Evolutionary conservation across 345 rosid genomes (phyloP).

Genomic region (Kernera saxatilis): DNA sequence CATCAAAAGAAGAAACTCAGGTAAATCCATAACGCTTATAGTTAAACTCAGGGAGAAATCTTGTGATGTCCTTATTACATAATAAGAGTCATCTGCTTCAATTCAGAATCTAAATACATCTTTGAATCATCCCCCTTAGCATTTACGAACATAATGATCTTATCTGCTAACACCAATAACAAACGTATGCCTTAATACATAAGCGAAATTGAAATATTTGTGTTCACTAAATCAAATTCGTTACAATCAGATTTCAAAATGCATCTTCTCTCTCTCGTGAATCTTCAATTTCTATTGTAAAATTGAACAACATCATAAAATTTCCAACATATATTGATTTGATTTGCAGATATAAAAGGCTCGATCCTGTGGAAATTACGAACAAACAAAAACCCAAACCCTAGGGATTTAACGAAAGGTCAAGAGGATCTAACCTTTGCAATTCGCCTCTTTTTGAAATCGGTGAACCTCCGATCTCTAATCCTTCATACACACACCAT

Average conservation of each 20-base stretch:
- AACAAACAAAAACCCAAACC: neutral
- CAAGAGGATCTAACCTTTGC: too few species aligned
- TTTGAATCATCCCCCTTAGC: constrained; percentile 56
- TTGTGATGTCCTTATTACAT: constrained; percentile 28
- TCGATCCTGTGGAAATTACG: neutral
- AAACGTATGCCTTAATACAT: neutral
- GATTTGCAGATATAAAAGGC: neutral
- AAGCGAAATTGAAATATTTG: neutral
- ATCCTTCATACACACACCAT: too few species aligned
- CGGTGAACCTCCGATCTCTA: too few species aligned
- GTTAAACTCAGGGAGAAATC: constrained; percentile 48
- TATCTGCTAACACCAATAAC: constrained; percentile 42
- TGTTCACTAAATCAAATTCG: neutral
- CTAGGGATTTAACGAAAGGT: constrained; percentile 1
- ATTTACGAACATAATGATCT: constrained; percentile 59
- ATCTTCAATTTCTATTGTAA: neutral
- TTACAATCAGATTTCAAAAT: neutral
- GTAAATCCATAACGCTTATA: neutral
- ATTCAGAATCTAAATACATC: constrained; percentile 39
- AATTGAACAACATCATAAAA: neutral
- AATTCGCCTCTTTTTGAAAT: too few species aligned
- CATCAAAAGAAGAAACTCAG: constrained; percentile 8
- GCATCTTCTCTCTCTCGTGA: neutral
- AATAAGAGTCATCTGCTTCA: constrained; percentile 51
- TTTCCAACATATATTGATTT: neutral